Evolutionary conservation across 257 asterid species (phyloP).

Genomic region (Nicotiana sylvestris): DNA sequence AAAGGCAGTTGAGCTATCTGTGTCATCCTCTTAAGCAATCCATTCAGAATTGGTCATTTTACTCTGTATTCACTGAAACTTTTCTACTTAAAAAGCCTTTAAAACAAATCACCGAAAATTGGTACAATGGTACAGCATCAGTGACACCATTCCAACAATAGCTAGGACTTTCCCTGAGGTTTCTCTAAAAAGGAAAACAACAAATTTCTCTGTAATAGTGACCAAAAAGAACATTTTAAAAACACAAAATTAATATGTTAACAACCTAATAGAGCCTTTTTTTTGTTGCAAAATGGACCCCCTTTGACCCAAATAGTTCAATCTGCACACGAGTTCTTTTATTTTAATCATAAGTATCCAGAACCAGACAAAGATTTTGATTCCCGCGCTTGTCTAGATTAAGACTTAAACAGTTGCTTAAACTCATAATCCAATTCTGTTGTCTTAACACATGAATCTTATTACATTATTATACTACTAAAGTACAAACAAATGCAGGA

Average conservation of each 20-base stretch:
- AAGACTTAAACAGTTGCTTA: slow-evolving; percentile 14
- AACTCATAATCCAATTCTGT: slow-evolving; percentile 16
- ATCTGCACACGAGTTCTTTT: slow-evolving; percentile 39
- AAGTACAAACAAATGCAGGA: neutral
- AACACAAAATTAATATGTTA: slow-evolving; percentile 7
- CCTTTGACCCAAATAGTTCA: slow-evolving; percentile 38
- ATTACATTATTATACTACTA: slow-evolving; percentile 5
- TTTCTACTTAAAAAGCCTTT: slow-evolving; percentile 12
- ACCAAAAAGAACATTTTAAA: slow-evolving; percentile 5
- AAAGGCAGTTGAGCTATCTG: slow-evolving; percentile 30
- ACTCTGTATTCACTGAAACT: slow-evolving; percentile 8
- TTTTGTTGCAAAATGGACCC: neutral
- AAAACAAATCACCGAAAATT: slow-evolving; percentile 24
- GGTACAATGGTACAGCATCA: slow-evolving; percentile 16
- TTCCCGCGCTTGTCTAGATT: slow-evolving; percentile 27
- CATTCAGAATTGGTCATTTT: slow-evolving; percentile 7
- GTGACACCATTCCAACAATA: slow-evolving; percentile 3
- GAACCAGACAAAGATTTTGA: slow-evolving; percentile 42
- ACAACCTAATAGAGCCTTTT: neutral
- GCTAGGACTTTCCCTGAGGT: slow-evolving; percentile 6
- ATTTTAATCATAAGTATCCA: slow-evolving; percentile 20
- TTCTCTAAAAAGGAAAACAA: neutral
- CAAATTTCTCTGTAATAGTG: slow-evolving; percentile 5
- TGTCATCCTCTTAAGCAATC: slow-evolving; percentile 39
- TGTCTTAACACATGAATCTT: slow-evolving; percentile 21